A percentile compares a stretch with the other conserved stretches of the same genome.
Evolutionary conservation across 257 asterid species (phyloP).

Genomic region (Ilex asprella): DNA sequence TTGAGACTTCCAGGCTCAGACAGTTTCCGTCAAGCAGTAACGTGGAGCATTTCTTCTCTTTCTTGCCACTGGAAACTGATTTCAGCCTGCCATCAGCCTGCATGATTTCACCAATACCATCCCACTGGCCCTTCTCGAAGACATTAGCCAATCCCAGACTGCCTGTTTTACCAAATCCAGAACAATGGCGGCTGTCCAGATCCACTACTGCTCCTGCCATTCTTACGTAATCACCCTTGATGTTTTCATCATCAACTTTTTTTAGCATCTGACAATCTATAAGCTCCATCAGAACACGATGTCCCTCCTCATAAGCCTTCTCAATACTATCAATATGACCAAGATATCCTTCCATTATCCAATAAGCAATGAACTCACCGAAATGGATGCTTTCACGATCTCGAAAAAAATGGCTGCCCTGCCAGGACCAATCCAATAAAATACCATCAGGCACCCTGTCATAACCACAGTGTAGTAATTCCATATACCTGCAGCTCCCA

Average conservation of each 20-base stretch:
- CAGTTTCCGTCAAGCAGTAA: conserved; percentile 26
- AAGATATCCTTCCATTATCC: conserved; percentile 44
- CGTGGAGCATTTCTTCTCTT: conserved; percentile 6
- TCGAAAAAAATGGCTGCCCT: conserved; percentile 17
- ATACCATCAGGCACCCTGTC: background rate
- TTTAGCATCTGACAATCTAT: conserved; percentile 27
- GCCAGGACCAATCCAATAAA: background rate
- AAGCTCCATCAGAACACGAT: conserved; percentile 28
- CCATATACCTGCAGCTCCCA: background rate
- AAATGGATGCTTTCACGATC: conserved; percentile 15
- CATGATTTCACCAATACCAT: conserved; percentile 18
- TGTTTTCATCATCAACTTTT: conserved; percentile 20
- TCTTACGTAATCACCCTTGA: conserved; percentile 5
- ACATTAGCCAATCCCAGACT: conserved; percentile 30
- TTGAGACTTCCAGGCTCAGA: conserved; percentile 9
- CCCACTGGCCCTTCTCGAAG: conserved; percentile 15
- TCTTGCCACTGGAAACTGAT: conserved; percentile 6
- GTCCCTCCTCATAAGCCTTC: conserved; percentile 1
- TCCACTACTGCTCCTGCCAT: conserved; percentile 1
- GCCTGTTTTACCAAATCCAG: conserved; percentile 4
- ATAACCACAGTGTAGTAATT: background rate
- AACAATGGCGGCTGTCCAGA: conserved; percentile 10
- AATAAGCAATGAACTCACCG: conserved; percentile 35
- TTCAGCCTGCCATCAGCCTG: conserved; percentile 28
- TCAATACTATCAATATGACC: conserved; percentile 23